Evolutionary conservation across 352 stramenopile genomes (phyloP).

Genomic region (Phytopythium ostracodes): DNA sequence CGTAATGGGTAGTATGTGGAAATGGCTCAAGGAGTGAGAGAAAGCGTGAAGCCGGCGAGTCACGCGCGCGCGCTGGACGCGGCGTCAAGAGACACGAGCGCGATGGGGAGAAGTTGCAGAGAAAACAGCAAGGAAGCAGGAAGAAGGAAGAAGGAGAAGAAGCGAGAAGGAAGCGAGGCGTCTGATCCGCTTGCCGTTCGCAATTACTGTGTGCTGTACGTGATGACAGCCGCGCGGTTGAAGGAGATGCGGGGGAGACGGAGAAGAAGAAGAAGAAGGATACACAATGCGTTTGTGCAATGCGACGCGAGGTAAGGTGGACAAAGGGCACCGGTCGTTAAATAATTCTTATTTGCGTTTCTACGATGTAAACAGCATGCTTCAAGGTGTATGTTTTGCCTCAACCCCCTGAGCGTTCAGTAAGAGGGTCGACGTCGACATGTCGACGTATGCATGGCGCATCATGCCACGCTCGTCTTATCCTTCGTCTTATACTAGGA

Average conservation of each 20-base stretch:
- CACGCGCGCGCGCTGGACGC: neutral
- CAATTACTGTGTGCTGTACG: too few species aligned
- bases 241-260: too few species aligned
- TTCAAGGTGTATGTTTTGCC: too few species aligned
- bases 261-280: too few species aligned
- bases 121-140: too few species aligned
- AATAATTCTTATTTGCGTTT: neutral
- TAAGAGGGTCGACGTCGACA: slow-evolving; percentile 4
- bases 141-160: too few species aligned
- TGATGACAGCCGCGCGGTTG: too few species aligned
- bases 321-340: neutral
- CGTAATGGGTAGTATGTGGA: neutral
- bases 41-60: neutral
- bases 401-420: neutral
- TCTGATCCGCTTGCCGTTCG: too few species aligned
- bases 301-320: neutral
- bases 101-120: neutral
- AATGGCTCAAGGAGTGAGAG: neutral
- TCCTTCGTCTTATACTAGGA: neutral
- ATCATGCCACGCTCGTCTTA: neutral
- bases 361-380: too few species aligned
- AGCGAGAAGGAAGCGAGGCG: too few species aligned
- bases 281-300: neutral
- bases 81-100: neutral
- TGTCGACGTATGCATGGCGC: neutral